These are phyloP conservation scores for Alloteropsis semialata DNA, from an alignment of 176 grass and related monocot species.

Conservation along the genomic window DNA sequence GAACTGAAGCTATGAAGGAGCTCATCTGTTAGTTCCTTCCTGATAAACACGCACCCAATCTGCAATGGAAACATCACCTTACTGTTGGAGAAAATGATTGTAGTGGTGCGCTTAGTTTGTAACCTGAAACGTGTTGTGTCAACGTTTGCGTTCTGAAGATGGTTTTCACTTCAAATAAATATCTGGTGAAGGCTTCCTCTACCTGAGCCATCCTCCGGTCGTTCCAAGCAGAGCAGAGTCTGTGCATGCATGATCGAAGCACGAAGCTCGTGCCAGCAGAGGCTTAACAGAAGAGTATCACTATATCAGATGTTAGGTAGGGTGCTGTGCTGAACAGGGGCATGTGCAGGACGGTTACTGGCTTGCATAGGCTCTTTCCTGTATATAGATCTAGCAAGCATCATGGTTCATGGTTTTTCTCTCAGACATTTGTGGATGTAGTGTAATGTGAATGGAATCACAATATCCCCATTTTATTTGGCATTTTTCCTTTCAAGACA, in stretches of 20 bases:
- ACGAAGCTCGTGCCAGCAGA: constrained; percentile 17
- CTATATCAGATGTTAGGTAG: constrained; percentile 31
- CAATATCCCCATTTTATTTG: background rate
- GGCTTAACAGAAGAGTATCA: constrained; percentile 32
- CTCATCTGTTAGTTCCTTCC: background rate
- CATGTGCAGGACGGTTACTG: constrained; percentile 28
- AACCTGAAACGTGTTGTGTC: constrained; percentile 15
- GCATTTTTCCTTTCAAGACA: background rate
- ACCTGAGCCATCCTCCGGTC: background rate
- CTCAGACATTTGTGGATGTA: background rate
- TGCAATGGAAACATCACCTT: background rate
- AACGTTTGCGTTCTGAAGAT: background rate
- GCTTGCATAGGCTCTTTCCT: constrained; percentile 17
- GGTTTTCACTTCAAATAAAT: constrained; percentile 31
- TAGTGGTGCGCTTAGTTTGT: constrained; percentile 2
- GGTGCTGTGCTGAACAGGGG: constrained; percentile 9
- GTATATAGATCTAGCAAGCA: background rate
- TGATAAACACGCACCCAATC: background rate
- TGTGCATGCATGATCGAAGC: background rate
- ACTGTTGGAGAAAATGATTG: background rate
- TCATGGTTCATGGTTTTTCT: background rate
- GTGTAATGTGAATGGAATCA: background rate
- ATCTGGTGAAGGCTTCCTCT: background rate
- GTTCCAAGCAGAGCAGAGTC: constrained; percentile 8
- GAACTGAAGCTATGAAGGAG: constrained; percentile 64